Percentiles rank a stretch among this genome's conserved stretches.
phyloP scores from a whole-genome alignment of 495 filamentous ascomycete species.

The Amniculicola lignicola region DNA sequence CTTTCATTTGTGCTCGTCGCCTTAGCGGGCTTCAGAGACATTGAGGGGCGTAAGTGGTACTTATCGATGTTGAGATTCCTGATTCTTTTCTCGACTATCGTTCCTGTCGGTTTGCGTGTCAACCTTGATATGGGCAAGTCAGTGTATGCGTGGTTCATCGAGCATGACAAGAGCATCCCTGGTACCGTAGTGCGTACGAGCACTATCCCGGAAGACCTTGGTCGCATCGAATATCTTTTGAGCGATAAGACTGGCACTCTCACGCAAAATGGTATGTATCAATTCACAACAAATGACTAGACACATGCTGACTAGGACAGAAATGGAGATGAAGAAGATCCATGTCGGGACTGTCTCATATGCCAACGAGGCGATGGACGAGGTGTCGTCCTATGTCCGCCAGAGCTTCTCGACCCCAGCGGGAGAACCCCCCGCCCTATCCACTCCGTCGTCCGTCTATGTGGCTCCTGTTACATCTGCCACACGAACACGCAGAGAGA shows the following conservation, averaged over 20 bases:
- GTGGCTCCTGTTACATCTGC: constrained; percentile 47
- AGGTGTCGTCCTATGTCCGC: constrained; percentile 78
- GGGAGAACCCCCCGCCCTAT: constrained; percentile 47
- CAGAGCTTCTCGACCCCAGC: constrained; percentile 67
- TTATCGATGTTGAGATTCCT: constrained; percentile 92
- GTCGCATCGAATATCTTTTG: constrained; percentile 91
- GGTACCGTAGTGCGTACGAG: constrained; percentile 92
- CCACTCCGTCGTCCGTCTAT: constrained; percentile 71
- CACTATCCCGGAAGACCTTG: constrained; percentile 95
- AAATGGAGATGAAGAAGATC: constrained; percentile 98
- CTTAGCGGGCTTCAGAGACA: constrained; percentile 72
- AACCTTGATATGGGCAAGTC: constrained; percentile 97
- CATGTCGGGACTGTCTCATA: constrained; percentile 98
- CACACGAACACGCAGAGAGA: constrained; percentile 84
- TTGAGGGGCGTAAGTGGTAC: constrained; percentile 69
- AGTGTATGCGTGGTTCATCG: constrained; percentile 93
- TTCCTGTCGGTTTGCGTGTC: constrained; percentile 92
- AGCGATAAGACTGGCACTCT: constrained; percentile 97
- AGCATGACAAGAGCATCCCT: constrained; percentile 81
- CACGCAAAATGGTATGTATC: constrained; percentile 72
- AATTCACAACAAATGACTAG: background rate
- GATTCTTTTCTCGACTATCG: constrained; percentile 97
- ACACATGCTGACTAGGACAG: constrained; percentile 40
- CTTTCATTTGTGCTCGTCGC: constrained; percentile 89
- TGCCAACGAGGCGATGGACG: constrained; percentile 97